Conservation (phyloP, 2,329 filamentous ascomycete species). For the Diaporthe sp. region DNA sequence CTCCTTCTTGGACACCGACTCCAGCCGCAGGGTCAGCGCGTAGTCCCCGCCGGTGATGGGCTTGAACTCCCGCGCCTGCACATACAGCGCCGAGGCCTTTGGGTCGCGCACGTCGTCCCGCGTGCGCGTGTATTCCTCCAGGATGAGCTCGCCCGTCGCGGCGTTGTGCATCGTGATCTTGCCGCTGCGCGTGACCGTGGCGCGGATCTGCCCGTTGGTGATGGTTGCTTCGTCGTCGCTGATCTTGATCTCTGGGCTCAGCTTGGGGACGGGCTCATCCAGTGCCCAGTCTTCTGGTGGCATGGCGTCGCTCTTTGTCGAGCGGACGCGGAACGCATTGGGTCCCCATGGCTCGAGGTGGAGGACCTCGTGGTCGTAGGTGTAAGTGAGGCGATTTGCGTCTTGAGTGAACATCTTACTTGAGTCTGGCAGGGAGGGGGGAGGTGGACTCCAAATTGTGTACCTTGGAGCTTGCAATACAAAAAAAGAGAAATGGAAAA, state of each 20-base stretch:
- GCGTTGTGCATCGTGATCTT: conserved; percentile 64
- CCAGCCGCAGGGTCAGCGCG: conserved; percentile 71
- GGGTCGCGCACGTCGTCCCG: conserved; percentile 66
- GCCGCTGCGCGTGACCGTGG: conserved; percentile 60
- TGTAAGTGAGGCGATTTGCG: conserved; percentile 44
- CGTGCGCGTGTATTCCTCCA: conserved; percentile 68
- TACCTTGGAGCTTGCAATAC: neutral
- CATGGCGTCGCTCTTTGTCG: conserved; percentile 56
- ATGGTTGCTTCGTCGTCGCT: conserved; percentile 54
- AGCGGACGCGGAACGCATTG: conserved; percentile 62
- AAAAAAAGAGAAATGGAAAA: no score
- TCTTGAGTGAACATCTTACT: conserved; percentile 42
- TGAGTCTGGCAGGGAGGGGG: neutral
- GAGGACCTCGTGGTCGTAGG: conserved; percentile 60
- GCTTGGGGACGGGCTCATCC: conserved; percentile 45
- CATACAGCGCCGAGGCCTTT: conserved; percentile 69
- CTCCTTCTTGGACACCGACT: conserved; percentile 67
- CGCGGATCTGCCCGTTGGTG: conserved; percentile 63
- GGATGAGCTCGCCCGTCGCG: conserved; percentile 56
- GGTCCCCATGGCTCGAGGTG: conserved; percentile 64
- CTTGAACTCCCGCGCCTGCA: conserved; percentile 71
- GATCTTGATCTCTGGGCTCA: conserved; percentile 42
- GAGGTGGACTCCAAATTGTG: neutral
- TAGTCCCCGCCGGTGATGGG: conserved; percentile 66
- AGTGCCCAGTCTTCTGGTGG: conserved; percentile 59